Conservation (phyloP, 2,329 filamentous ascomycete species). For the Scorias spongiosa region DNA sequence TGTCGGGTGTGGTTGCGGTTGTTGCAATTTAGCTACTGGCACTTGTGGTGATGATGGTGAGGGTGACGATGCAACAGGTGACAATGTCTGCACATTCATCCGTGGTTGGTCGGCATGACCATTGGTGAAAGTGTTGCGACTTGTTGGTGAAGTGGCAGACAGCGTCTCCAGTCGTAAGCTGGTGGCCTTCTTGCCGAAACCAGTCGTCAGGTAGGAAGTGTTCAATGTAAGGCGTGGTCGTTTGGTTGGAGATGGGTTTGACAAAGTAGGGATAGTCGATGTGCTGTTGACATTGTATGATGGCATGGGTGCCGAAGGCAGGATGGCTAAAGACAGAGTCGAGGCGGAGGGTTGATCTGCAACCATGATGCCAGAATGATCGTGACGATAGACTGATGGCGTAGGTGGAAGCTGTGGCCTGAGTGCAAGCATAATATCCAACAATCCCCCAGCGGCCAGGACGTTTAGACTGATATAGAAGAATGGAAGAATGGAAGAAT, state of each 20-base stretch:
- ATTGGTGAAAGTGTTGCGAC: conserved; percentile 47
- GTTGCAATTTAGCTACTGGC: conserved; percentile 4
- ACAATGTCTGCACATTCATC: conserved; percentile 6
- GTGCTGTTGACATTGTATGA: conserved; percentile 1
- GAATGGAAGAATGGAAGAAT: neutral
- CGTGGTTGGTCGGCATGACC: conserved; percentile 31
- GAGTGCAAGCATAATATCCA: conserved; percentile 17
- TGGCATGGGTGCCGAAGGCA: conserved; percentile 16
- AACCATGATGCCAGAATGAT: conserved; percentile 20
- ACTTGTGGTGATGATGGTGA: neutral
- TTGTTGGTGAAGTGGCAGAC: conserved; percentile 43
- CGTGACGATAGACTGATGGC: conserved; percentile 2
- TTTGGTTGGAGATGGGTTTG: conserved; percentile 13
- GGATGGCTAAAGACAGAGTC: conserved; percentile 31
- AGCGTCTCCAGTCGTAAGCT: conserved; percentile 38
- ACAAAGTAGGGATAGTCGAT: conserved; percentile 10
- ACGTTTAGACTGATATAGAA: neutral
- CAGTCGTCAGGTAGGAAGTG: conserved; percentile 30
- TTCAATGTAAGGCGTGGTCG: conserved; percentile 47
- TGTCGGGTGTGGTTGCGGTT: neutral
- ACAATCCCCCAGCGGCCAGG: neutral
- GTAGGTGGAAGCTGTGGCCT: conserved; percentile 12
- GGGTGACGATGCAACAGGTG: conserved; percentile 2
- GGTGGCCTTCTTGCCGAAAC: conserved; percentile 40
- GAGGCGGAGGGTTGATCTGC: conserved; percentile 25